A percentile compares a stretch with the other conserved stretches of the same genome.
These are phyloP conservation scores for Exidia glandulosa DNA, from an alignment of 768 basidiomycete species.

Conservation along the genomic window DNA sequence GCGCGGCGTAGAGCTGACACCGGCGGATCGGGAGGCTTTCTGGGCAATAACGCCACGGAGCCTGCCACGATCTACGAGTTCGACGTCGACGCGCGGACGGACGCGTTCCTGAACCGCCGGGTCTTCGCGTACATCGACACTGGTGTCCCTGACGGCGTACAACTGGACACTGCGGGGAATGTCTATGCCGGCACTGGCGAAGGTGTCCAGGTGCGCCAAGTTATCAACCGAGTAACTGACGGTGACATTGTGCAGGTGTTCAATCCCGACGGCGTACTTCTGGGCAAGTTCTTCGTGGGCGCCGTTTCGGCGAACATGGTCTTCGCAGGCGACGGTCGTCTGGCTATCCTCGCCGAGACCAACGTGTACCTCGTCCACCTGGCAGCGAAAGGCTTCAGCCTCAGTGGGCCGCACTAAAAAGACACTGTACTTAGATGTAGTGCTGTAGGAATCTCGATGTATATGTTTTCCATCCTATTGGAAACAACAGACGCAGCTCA, in stretches of 20 bases:
- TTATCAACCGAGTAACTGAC: neutral
- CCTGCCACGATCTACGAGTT: conserved; percentile 67
- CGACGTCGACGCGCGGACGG: conserved; percentile 48
- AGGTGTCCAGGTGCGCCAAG: conserved; percentile 41
- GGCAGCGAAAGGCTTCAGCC: conserved; percentile 9
- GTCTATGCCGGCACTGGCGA: conserved; percentile 60
- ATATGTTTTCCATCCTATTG: neutral
- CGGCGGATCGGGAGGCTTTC: conserved; percentile 32
- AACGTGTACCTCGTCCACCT: conserved; percentile 29
- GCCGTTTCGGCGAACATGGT: conserved; percentile 26
- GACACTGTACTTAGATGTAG: neutral
- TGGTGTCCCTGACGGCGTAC: conserved; percentile 57
- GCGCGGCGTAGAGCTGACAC: conserved; percentile 35
- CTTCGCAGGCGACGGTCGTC: conserved; percentile 28
- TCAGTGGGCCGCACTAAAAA: neutral
- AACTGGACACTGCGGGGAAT: conserved; percentile 52
- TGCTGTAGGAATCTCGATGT: neutral
- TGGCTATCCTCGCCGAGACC: conserved; percentile 31
- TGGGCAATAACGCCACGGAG: conserved; percentile 41
- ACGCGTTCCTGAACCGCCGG: conserved; percentile 46
- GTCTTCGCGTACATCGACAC: conserved; percentile 58
- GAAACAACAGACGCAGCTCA: neutral
- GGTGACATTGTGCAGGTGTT: conserved; percentile 30
- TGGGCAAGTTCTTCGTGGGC: conserved; percentile 54
- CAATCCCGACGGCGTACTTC: conserved; percentile 39